Base-by-base conservation (phyloP, 306 rosid genomes). In the Quercus ilex region DNA sequence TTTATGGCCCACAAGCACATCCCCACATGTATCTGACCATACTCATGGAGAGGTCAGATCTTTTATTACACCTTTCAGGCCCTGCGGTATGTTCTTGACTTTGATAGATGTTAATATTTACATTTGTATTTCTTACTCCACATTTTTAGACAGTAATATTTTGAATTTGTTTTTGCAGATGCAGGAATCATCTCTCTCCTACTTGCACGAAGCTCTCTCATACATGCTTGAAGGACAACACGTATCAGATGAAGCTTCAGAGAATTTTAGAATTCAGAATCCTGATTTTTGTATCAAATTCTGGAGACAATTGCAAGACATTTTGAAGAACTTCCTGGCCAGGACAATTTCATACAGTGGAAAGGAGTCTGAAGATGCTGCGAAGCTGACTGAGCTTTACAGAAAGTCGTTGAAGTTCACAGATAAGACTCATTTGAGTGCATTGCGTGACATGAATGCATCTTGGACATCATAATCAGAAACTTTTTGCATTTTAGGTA, bases 181-280 rank as follows among this genome's bases (percentile, higher is more conserved):
- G 88, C 83, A 90, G 76, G 99, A 94, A 75, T 87, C 90, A 58
- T 38, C 46, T 38, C 46, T 38, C 11, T 7, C 46, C 46, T 41
- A 41, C 46, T 1, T 41, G 11, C 46, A 7, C 3, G 11, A 41
- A 41, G 95, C 97, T 83, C 71, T 94, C 62, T 88, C 85, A 49
- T 84, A 85, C 81, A 80, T 94, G 97, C 92, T 94, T 51, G 97
- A 92, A 87, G 99, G 91, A 73, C 97, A 90, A 15, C 87, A 87
- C 38, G 69, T 92, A 30, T 83, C 91, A 0, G 84, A 90, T 77
- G 25, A 81, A n/a, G 69, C 79, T 79, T 74, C 55, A 2, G 92
- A 92, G 77, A 81, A 82, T 28, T 82, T 80, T 82, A 74, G 79
- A 64, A 81, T 63, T 49, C 71, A 78, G 38, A 20, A 85, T 82